A percentile compares a stretch with the other conserved stretches of the same genome.
These are phyloP conservation scores for Metschnikowia lachancei DNA, from an alignment of 805 yeast species.

Conservation along the genomic window DNA sequence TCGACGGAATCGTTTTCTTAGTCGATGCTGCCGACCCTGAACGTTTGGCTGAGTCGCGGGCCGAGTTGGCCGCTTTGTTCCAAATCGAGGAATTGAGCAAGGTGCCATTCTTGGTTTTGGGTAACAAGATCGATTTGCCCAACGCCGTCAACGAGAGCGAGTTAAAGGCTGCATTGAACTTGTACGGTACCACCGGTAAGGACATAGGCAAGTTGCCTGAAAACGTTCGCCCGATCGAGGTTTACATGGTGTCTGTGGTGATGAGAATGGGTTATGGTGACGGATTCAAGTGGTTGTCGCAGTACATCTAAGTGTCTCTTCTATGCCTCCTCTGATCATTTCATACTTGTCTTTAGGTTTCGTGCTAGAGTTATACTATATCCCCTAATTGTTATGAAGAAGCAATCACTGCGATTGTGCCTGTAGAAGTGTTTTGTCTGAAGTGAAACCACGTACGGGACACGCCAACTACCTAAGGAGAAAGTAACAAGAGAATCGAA, in stretches of 20 bases:
- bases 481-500: no score
- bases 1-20: slow-evolving; percentile 91
- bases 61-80: slow-evolving; percentile 89
- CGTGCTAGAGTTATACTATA: slow-evolving; percentile 4
- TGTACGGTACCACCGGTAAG: slow-evolving; percentile 88
- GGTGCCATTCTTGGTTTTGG: slow-evolving; percentile 91
- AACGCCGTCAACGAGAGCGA: slow-evolving; percentile 94
- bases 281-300: slow-evolving; percentile 97
- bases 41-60: slow-evolving; percentile 91
- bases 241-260: slow-evolving; percentile 96
- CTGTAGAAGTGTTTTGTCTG: background rate
- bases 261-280: slow-evolving; percentile 99
- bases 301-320: slow-evolving; percentile 60
- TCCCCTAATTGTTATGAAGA: background rate
- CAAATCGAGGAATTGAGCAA: slow-evolving; percentile 84
- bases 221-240: slow-evolving; percentile 87
- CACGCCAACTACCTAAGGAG: no score
- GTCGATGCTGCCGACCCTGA: slow-evolving; percentile 97
- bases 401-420: background rate
- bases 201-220: slow-evolving; percentile 60
- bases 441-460: no score
- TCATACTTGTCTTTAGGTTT: background rate
- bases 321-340: background rate
- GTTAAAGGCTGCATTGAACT: slow-evolving; percentile 83
- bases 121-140: slow-evolving; percentile 94